A percentile compares a stretch with the other conserved stretches of the same genome.
Conservation (phyloP, 176 grass and related monocot species). For the Leersia perrieri region DNA sequence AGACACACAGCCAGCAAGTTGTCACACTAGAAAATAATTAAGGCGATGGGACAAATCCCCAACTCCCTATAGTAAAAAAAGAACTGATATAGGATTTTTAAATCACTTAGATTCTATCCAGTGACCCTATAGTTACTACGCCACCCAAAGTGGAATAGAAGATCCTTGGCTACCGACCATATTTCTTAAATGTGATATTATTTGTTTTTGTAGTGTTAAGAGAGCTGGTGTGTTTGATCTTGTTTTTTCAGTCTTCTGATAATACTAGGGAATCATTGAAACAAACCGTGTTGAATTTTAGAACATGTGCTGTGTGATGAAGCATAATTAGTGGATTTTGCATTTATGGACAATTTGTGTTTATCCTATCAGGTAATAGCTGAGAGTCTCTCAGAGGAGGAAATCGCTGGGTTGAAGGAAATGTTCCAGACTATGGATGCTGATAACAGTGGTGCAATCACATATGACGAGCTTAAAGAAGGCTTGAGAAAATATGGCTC, state of each 20-base stretch:
- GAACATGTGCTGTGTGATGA: background rate
- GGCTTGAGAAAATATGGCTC: slow-evolving; percentile 91
- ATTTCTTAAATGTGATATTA: background rate
- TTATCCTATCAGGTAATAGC: slow-evolving; percentile 80
- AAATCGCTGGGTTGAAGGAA: slow-evolving; percentile 97
- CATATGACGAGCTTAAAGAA: slow-evolving; percentile 95
- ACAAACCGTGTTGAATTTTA: background rate
- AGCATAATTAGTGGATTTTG: background rate
- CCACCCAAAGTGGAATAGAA: too few species aligned
- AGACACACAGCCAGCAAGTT: too few species aligned
- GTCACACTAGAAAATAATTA: too few species aligned
- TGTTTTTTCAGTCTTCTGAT: background rate
- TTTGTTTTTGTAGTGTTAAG: background rate
- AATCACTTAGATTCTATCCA: too few species aligned
- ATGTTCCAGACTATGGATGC: slow-evolving; percentile 99
- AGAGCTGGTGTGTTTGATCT: background rate
- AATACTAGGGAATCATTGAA: background rate
- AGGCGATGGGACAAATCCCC: too few species aligned
- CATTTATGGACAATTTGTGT: slow-evolving; percentile 11
- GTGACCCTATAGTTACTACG: too few species aligned
- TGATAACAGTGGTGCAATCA: slow-evolving; percentile 96
- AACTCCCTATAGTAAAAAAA: too few species aligned
- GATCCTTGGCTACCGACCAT: too few species aligned
- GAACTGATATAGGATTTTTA: too few species aligned
- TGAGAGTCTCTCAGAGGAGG: slow-evolving; percentile 97